Base-by-base conservation (phyloP, 2,329 filamentous ascomycete species). In the Colletotrichum higginsianum region DNA sequence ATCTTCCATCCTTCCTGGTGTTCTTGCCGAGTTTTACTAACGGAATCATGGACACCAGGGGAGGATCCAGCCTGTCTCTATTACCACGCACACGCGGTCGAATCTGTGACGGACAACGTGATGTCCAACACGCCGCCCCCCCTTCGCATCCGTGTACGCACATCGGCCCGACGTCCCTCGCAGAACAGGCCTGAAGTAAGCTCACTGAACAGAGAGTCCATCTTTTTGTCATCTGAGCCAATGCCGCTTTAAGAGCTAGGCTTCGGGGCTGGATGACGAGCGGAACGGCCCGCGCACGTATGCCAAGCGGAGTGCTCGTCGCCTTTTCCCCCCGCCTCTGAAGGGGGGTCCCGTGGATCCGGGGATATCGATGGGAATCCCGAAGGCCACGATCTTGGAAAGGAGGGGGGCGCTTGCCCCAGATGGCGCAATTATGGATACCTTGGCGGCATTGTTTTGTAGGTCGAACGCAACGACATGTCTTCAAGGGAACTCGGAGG, bases 391-490 rank as follows among this genome's bases (percentile, higher is more conserved):
- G 58, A 63, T 71, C 52, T 68, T 52, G 65, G 26, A 16, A 30
- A 18, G 47, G 44, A 9, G 7, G 49, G 8, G n/a, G 50, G 44
- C 52, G 52, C 52, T 53, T 58, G 46, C 52, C 58, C 65, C 58
- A 68, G 68, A 68, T 68, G 52, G 65, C 58, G 68, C 68, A 56
- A 68, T 68, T 60, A 71, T 53, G 68, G 65, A 65, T 46, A 38
- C 30, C 58, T 63, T 63, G 58, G 58, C 65, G 52, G 46, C 52
- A 68, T 68, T 47, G 1, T n/a, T 52, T n/a, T 15, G 13, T 1
- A 21, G 16, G 40, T 23, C 15, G 30, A 30, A 30, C 30, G 49
- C 50, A 26, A 55, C 7, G 30, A 67, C 23, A 35, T 35, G 15
- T 30, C 3, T 42, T 50, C 8, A 6, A 7, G 11, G 18, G 26